phyloP scores from a whole-genome alignment of 495 filamentous ascomycete species.

The Penicillium malachiteum region DNA sequence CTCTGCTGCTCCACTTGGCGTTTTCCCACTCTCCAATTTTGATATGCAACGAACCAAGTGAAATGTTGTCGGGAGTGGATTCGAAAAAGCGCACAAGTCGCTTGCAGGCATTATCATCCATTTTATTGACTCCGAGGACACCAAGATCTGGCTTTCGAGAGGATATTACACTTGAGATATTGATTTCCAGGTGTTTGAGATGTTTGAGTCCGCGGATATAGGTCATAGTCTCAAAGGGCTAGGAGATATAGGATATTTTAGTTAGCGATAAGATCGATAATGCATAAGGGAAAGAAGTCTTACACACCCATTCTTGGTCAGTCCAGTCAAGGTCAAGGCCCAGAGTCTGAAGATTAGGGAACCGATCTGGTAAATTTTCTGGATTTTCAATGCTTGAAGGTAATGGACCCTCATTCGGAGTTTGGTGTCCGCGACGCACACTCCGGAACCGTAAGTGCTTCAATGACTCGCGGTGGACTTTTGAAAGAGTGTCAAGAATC shows the following conservation, averaged over 20 bases:
- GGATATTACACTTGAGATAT: background rate
- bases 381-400: constrained; percentile 1
- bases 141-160: background rate
- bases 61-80: background rate
- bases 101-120: background rate
- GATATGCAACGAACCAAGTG: background rate
- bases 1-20: background rate
- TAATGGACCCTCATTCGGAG: background rate
- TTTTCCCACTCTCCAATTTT: background rate
- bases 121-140: background rate
- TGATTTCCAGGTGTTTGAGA: constrained; percentile 1
- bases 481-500: constrained; percentile 1
- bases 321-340: background rate
- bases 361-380: background rate
- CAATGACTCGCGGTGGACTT: background rate
- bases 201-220: background rate
- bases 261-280: background rate
- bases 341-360: background rate
- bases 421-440: background rate
- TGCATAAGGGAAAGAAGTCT: background rate
- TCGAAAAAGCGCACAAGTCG: background rate
- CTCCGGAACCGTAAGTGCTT: constrained; percentile 2
- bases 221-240: background rate
- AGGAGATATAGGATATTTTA: background rate
- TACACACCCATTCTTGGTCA: background rate